Conservation (phyloP, 2,329 filamentous ascomycete species). For the Aspergillus uvarum region DNA sequence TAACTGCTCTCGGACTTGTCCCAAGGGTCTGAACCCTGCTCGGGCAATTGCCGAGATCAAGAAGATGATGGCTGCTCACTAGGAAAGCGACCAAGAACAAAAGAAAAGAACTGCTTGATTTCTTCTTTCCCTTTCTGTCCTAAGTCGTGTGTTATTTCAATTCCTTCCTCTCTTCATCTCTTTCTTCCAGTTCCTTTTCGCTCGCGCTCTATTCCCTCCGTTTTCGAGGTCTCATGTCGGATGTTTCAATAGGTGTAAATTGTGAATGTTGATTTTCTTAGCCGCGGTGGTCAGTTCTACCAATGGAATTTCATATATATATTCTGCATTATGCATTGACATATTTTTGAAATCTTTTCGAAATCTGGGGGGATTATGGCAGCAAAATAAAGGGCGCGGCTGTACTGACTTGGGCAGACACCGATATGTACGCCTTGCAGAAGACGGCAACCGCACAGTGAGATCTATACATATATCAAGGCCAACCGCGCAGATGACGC, state of each 20-base stretch:
- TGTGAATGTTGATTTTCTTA: slow-evolving; percentile 22
- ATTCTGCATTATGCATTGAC: background rate
- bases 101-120: slow-evolving; percentile 14
- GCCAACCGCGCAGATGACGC: too few relatives aligned
- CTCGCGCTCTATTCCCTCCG: slow-evolving; percentile 25
- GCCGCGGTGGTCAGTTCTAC: slow-evolving; percentile 9
- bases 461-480: too few relatives aligned
- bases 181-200: slow-evolving; percentile 11
- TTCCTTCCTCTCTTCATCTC: slow-evolving; percentile 2
- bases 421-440: too few relatives aligned
- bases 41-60: slow-evolving; percentile 97
- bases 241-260: slow-evolving; percentile 34
- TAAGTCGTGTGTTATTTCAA: slow-evolving; percentile 9
- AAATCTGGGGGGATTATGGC: too few relatives aligned
- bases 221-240: slow-evolving; percentile 23
- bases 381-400: too few relatives aligned
- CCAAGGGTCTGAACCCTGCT: slow-evolving; percentile 96
- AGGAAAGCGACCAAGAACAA: slow-evolving; percentile 16
- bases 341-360: background rate
- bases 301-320: slow-evolving; percentile 9
- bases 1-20: slow-evolving; percentile 96
- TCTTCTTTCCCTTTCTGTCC: slow-evolving; percentile 15
- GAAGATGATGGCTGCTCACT: slow-evolving; percentile 75
- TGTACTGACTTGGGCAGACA: too few relatives aligned
- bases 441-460: too few relatives aligned